Base-by-base conservation (phyloP, 208 protist genomes). In the Leishmania tarentolae region DNA sequence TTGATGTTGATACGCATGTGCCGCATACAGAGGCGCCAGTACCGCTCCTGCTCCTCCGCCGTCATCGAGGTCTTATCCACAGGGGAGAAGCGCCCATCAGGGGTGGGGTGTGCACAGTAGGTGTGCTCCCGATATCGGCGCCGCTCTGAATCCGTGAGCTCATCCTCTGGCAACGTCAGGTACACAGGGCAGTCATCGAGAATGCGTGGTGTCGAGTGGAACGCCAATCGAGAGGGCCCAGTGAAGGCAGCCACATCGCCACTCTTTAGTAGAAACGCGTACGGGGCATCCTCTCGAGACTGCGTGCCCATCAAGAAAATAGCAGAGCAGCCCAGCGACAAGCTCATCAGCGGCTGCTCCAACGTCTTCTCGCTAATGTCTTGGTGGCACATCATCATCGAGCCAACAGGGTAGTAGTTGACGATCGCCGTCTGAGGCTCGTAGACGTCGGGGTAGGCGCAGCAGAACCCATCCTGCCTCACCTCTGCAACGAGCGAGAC, bases 371-470 rank as follows among this genome's bases (percentile, higher is more conserved):
- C 95, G 82, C 93, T 97, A n/a, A 94, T 76, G 75, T 98, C 95
- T 76, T 96, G 93, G 76, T 98, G 95, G 72, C 88, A 93, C 95
- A 98, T 98, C 91, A 98, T 94, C 88, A 91, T 96, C 40, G 88
- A 82, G 9, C 92, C 92, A 0, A 96, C 93, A 15, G 93, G 91
- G 85, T 93, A 98, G 87, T 96, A 98, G 78, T 98, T 98, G 35
- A 98, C 93, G 75, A 98, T 97, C 35, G 91, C 88, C 0, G 95
- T 95, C 79, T 98, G 95, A 50, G 93, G 90, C 85, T 96, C 90
- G 81, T 95, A 97, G n/a, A 77, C n/a, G 6, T 56, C 75, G 19
- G 83, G 83, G 44, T 79, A 73, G 17, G 46, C 61, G 21, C 80
- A 85, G 76, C 52, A 52, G 76, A 87, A 87, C 13, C 35, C 76